Conservation (phyloP, 306 rosid genomes). For the Gleditsia sinensis region DNA sequence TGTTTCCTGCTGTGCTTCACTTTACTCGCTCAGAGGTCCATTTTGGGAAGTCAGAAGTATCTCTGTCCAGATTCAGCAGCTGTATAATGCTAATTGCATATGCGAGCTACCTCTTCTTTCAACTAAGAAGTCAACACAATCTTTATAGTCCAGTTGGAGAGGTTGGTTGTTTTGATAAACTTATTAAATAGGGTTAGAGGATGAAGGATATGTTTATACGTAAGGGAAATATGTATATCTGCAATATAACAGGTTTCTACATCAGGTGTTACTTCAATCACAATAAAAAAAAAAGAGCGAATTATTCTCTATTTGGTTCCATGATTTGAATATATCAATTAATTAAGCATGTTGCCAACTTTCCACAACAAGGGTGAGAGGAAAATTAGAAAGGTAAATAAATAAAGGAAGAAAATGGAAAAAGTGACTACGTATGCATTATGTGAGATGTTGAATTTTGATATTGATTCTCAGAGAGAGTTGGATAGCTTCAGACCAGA, state of each 20-base stretch:
- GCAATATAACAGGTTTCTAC: neutral
- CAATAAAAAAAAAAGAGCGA: neutral
- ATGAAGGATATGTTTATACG: constrained; percentile 1
- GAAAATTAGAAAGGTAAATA: neutral
- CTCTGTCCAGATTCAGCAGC: constrained; percentile 93
- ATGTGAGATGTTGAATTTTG: constrained; percentile 3
- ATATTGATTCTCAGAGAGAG: constrained; percentile 2
- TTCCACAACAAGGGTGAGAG: neutral
- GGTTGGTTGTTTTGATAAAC: constrained; percentile 54
- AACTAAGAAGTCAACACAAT: constrained; percentile 65
- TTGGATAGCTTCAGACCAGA: neutral
- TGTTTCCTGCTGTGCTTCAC: constrained; percentile 92
- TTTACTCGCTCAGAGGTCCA: constrained; percentile 84
- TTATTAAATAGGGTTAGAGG: neutral
- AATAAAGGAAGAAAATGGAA: neutral
- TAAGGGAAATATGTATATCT: neutral
- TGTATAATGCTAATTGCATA: constrained; percentile 82
- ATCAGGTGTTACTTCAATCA: neutral
- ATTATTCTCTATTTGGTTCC: constrained; percentile 9
- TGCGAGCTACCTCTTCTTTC: constrained; percentile 87
- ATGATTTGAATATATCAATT: neutral
- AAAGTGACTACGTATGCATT: neutral
- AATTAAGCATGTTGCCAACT: neutral
- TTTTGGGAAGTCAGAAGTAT: constrained; percentile 72
- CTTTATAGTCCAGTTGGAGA: constrained; percentile 50